Base-by-base conservation (phyloP, 169 alveolate species). In the Eimeria acervulina region DNA sequence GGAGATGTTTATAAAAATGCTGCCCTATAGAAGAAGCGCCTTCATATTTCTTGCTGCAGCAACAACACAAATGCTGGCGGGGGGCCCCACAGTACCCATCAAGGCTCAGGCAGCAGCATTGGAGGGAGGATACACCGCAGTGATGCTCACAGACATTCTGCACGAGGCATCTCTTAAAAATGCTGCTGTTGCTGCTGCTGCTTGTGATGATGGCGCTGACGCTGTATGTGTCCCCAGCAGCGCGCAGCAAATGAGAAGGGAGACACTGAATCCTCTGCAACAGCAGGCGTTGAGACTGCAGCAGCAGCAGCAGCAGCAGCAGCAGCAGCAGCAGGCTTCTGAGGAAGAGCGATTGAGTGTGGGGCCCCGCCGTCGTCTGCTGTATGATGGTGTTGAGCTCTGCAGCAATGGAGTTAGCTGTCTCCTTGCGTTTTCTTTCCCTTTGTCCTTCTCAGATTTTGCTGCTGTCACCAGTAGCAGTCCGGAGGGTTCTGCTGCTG, bases 181-280 rank as follows among this genome's bases (percentile, higher is more conserved):
- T 44, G 89, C 40, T 23, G 42, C 55, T 51, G n/a, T 44, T 80
- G 89, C 89, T 80, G 68, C 89, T 80, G 89, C 68, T 72, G 83
- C 28, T 33, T 47, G 0, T 33, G 52, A 47, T 72, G 83, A 13
- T 38, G 59, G 36, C 38, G 85, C 28, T 31, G 78, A 2, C 21
- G 44, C 78, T 68, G 78, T 0, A 26, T 7, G 36, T 21, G 13
- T n/a, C 40, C 10, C 44, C 78, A 7, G 7, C 40, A 31, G 44
- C 26, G 0, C 44, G 44, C 78, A 68, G 78, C 78, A 28, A 1
- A 44, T 31, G 78, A 0, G 44, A 10, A 31, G 1, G 26, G 44
- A 68, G 44, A n/a, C 44, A 68, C 44, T 2, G 38, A 3, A 63
- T 26, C 15, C 74, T 63, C 74, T 63, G 78, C 78, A 28, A 26